Percentiles rank a stretch among this genome's conserved stretches.
Evolutionary conservation across 371 early-diverging fungal species (phyloP).

Genomic region (Dichotomocladium elegans): DNA sequence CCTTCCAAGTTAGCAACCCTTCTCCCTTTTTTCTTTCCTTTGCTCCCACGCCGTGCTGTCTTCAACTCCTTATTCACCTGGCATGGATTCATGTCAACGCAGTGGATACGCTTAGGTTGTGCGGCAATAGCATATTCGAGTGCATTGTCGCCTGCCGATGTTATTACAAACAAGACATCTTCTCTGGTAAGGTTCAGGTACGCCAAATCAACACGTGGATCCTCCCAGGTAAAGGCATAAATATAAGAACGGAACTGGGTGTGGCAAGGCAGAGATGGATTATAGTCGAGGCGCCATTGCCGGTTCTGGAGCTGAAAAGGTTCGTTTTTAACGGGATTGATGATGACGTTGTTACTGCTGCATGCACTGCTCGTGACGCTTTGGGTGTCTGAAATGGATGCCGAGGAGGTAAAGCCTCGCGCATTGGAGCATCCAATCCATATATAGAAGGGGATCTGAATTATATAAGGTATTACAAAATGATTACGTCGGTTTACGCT

Average conservation of each 20-base stretch:
- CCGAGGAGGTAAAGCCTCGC: conserved; percentile 15
- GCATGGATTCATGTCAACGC: conserved; percentile 87
- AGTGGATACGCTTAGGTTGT: conserved; percentile 69
- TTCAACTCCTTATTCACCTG: conserved; percentile 39
- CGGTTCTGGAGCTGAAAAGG: conserved; percentile 20
- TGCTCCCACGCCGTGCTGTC: neutral
- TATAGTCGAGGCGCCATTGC: conserved; percentile 68
- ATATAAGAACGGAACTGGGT: conserved; percentile 81
- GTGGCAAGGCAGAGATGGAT: conserved; percentile 59
- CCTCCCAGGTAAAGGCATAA: conserved; percentile 89
- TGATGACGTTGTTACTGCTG: neutral
- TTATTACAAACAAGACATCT: conserved; percentile 79
- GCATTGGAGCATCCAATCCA: conserved; percentile 66
- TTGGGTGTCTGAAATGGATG: neutral
- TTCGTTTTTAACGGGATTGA: neutral
- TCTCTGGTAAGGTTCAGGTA: conserved; percentile 60
- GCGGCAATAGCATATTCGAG: conserved; percentile 76
- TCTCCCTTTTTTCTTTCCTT: neutral
- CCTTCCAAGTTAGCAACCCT: too few species aligned
- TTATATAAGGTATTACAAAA: conserved; percentile 65
- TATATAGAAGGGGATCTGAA: conserved; percentile 85
- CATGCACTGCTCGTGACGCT: neutral
- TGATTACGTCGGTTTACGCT: conserved; percentile 70
- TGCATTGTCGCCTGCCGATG: conserved; percentile 85
- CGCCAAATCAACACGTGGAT: conserved; percentile 74